Conservation (phyloP, 2,329 filamentous ascomycete genomes). For the Microsporum canis region DNA sequence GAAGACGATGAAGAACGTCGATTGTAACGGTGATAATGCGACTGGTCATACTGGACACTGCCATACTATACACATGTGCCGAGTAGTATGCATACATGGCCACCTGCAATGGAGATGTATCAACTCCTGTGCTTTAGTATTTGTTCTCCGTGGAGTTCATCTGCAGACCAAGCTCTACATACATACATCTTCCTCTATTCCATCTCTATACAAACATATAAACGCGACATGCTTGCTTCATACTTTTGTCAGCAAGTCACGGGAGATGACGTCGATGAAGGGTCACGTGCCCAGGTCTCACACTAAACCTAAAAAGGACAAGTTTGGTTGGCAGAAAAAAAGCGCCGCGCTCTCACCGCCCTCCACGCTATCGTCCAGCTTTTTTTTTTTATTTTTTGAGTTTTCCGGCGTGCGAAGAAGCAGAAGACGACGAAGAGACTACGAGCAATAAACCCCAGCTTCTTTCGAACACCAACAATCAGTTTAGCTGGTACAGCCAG, state of each 20-base stretch:
- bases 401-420: neutral
- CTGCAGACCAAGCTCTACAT: neutral
- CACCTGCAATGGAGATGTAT: no score
- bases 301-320: neutral
- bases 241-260: neutral
- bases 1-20: neutral
- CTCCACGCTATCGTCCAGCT: neutral
- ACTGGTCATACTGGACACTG: neutral
- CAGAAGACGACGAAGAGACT: neutral
- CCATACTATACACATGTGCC: no score
- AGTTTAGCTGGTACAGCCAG: neutral
- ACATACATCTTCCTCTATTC: no score
- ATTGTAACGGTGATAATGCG: neutral
- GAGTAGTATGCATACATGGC: no score
- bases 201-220: no score
- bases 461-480: neutral
- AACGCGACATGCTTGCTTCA: neutral
- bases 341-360: constrained; percentile 4
- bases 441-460: neutral
- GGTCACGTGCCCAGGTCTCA: neutral
- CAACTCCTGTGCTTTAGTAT: no score
- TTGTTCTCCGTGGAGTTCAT: neutral
- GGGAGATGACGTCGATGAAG: neutral
- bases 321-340: neutral
- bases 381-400: neutral